Evolutionary conservation across 257 asterid species (phyloP), one percentile per base, ranked within the genome.

Genomic region (Ophiorrhiza pumila): DNA sequence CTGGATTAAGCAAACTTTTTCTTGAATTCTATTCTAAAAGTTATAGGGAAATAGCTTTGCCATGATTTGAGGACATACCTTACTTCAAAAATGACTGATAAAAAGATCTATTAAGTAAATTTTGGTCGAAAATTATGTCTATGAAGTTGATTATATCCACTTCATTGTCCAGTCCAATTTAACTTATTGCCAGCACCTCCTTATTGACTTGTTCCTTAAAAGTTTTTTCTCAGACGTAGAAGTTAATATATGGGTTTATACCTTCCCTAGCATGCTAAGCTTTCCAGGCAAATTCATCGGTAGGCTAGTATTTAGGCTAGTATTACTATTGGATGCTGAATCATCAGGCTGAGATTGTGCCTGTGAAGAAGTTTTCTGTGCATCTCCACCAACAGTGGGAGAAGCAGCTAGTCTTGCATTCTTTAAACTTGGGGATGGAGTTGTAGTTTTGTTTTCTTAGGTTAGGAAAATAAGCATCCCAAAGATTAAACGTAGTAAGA

Each of bases 251-350:
- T 23, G 39, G 20, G 61, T 27, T n/a, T 9, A 20, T 77, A 90
- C 98, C 90, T 91, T 93, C 47, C 97, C 98, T 63, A 91, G 85
- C n/a, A 77, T 71, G 83, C 92, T 77, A 71, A 91, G 93, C 71
- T 87, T 93, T 81, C 93, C 93, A 31, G 97, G 96, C 65, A 93
- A 82, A 76, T 91, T 89, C 85, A 73, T 74, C 10, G 75, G 70
- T 12, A 78, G n/a, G n/a, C n/a, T n/a, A n/a, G n/a, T n/a, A n/a
- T n/a, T n/a, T n/a, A n/a, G 60, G 45, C 74, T 62, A 32, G 77
- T 23, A 52, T 13, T 13, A 58, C 25, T 67, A n/a, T 68, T 72
- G 31, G 57, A 61, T 14, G 69, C 27, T 20, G 80, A 73, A 57
- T 74, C 73, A 60, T 57, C 72, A 50, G 77, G 34, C 34, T 76